Conservation (phyloP, 148 eudicot species). For the Persicaria maculosa region DNA sequence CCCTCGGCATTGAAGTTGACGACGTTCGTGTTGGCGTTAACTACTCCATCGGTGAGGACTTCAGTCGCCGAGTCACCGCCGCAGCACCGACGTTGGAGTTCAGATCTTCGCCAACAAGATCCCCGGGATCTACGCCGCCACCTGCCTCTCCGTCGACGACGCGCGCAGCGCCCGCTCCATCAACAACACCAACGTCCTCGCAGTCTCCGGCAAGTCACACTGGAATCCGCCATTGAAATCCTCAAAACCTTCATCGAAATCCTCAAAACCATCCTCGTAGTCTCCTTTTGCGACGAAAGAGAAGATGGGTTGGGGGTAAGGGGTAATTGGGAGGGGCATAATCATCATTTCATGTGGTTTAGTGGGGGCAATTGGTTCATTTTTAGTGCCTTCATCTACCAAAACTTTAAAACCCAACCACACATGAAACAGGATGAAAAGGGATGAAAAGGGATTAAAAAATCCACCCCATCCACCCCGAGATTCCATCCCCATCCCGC, state of each 20-base stretch:
- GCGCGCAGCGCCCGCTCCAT: conserved; percentile 65
- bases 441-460: too few species aligned
- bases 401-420: too few species aligned
- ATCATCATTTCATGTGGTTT: too few species aligned
- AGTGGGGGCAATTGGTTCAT: too few species aligned
- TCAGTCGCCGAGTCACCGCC: conserved; percentile 55
- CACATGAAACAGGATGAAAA: too few species aligned
- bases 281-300: too few species aligned
- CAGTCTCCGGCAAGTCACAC: conserved; percentile 55
- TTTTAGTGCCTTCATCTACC: too few species aligned
- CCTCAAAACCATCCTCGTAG: too few species aligned
- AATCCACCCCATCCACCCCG: too few species aligned
- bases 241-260: conserved; percentile 55
- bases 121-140: conserved; percentile 73
- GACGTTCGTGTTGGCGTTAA: conserved; percentile 72
- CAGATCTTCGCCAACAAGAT: conserved; percentile 75
- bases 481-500: too few species aligned
- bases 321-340: too few species aligned
- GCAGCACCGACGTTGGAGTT: conserved; percentile 64
- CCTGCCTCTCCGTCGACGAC: conserved; percentile 49
- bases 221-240: conserved; percentile 48
- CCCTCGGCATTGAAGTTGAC: conserved; percentile 62
- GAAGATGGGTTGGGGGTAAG: too few species aligned
- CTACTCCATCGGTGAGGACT: conserved; percentile 58
- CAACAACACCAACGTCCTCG: conserved; percentile 79